Evolutionary conservation across 768 basidiomycete species (phyloP).

Genomic region (Phylloporus scabripes): DNA sequence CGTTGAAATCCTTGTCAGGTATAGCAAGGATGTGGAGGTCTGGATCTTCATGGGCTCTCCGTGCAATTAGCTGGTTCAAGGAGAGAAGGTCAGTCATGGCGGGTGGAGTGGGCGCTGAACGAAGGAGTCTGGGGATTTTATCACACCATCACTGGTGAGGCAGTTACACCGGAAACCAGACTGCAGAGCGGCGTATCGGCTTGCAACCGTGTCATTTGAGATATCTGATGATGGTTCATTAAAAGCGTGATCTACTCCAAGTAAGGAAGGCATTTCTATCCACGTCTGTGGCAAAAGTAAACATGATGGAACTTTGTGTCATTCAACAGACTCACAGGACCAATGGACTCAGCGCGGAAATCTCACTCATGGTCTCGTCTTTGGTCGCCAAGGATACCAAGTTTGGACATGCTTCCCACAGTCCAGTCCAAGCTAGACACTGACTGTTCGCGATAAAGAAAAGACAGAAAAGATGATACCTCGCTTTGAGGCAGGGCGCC

Average conservation of each 20-base stretch:
- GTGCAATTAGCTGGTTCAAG: slow-evolving; percentile 24
- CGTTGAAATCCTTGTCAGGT: slow-evolving; percentile 23
- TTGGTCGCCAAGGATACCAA: too few relatives aligned
- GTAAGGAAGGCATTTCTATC: neutral
- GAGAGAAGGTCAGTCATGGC: slow-evolving; percentile 22
- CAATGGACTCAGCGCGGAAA: neutral
- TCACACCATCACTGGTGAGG: neutral
- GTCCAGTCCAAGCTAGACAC: neutral
- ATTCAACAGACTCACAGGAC: neutral
- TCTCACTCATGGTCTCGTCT: too few relatives aligned
- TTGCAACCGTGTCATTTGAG: neutral
- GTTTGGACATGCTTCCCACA: neutral
- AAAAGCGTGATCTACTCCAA: neutral
- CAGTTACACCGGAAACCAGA: neutral
- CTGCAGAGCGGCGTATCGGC: neutral
- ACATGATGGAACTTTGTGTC: neutral
- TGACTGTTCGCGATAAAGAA: neutral
- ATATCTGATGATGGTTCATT: neutral
- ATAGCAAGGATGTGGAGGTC: slow-evolving; percentile 21
- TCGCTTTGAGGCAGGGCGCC: neutral
- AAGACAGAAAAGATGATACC: neutral
- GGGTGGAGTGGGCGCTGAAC: neutral
- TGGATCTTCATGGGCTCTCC: slow-evolving; percentile 18
- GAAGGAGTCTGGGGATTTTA: neutral
- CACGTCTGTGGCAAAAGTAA: neutral